These are phyloP conservation scores for Zygoascus meyerae DNA, from an alignment of 1,139 yeast species.

Conservation along the genomic window DNA sequence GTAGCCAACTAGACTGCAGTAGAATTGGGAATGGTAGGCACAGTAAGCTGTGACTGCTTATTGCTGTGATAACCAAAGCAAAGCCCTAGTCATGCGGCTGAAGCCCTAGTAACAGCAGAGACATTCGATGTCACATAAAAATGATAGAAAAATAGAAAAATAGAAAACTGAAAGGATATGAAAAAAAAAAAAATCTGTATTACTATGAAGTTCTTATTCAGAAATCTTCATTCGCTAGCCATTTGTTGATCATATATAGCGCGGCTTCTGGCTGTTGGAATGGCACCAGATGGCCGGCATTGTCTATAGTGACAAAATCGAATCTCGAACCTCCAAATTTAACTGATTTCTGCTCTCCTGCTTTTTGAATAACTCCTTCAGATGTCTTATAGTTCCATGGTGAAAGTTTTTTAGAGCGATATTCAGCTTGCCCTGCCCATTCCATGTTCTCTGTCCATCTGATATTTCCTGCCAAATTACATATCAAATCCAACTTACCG, in stretches of 20 bases:
- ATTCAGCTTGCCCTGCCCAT: conserved; percentile 5
- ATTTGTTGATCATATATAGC: conserved; percentile 64
- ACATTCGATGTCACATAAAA: no score
- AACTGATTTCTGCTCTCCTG: conserved; percentile 54
- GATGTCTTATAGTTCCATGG: conserved; percentile 32
- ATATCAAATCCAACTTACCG: conserved; percentile 85
- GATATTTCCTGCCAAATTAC: conserved; percentile 71
- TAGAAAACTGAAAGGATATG: no score
- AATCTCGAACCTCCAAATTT: conserved; percentile 50
- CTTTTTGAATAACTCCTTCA: conserved; percentile 28
- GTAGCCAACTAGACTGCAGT: neutral
- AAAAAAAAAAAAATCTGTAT: no score
- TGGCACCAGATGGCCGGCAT: conserved; percentile 71
- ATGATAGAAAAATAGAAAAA: no score
- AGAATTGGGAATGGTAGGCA: neutral
- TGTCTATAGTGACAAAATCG: conserved; percentile 56
- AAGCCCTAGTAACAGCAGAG: no score
- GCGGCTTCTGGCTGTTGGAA: conserved; percentile 54
- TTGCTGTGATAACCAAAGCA: no score
- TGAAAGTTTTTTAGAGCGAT: neutral
- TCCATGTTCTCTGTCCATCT: conserved; percentile 4
- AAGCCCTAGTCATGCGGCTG: no score
- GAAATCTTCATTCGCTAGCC: conserved; percentile 38
- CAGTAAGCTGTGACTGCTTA: neutral
- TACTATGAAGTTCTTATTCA: no score